These are phyloP conservation scores for Metschnikowia lochheadii DNA, from an alignment of 805 yeast genomes.

Conservation along the genomic window DNA sequence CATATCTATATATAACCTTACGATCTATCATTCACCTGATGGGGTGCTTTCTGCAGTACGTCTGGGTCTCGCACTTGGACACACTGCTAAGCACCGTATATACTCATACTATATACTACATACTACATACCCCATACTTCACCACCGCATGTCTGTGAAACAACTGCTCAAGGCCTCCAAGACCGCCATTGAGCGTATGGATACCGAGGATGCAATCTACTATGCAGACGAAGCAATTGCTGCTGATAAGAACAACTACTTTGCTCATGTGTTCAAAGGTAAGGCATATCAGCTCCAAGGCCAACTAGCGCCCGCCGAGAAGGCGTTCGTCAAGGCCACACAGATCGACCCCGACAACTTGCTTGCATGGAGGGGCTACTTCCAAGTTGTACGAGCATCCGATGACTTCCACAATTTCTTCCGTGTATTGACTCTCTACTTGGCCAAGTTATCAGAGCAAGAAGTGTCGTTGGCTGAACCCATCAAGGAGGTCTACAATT, in stretches of 20 bases:
- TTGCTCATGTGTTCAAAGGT: slow-evolving; percentile 69
- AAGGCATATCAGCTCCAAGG: slow-evolving; percentile 54
- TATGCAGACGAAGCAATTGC: slow-evolving; percentile 52
- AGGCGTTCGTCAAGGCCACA: slow-evolving; percentile 48
- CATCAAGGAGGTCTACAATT: slow-evolving; percentile 43
- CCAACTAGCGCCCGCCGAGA: slow-evolving; percentile 36
- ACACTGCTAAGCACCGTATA: not conserved
- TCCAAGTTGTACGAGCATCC: slow-evolving; percentile 39
- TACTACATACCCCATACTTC: not conserved
- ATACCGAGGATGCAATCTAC: slow-evolving; percentile 60
- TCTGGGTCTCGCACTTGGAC: not conserved
- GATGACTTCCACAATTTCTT: slow-evolving; percentile 46
- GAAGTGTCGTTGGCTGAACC: slow-evolving; percentile 48
- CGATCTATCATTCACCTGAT: not conserved
- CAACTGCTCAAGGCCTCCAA: slow-evolving; percentile 37
- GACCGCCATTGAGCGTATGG: slow-evolving; percentile 48
- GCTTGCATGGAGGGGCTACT: slow-evolving; percentile 80
- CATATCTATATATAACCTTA: too few species aligned
- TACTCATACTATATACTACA: not conserved
- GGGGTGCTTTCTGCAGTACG: not conserved
- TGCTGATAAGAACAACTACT: slow-evolving; percentile 53
- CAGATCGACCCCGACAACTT: slow-evolving; percentile 46
- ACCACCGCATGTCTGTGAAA: slow-evolving; percentile 22
- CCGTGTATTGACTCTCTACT: slow-evolving; percentile 40
- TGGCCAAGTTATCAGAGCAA: slow-evolving; percentile 38